These are phyloP conservation scores for Periconia sp. DNA, from an alignment of 2,329 filamentous ascomycete genomes.

Conservation along the genomic window DNA sequence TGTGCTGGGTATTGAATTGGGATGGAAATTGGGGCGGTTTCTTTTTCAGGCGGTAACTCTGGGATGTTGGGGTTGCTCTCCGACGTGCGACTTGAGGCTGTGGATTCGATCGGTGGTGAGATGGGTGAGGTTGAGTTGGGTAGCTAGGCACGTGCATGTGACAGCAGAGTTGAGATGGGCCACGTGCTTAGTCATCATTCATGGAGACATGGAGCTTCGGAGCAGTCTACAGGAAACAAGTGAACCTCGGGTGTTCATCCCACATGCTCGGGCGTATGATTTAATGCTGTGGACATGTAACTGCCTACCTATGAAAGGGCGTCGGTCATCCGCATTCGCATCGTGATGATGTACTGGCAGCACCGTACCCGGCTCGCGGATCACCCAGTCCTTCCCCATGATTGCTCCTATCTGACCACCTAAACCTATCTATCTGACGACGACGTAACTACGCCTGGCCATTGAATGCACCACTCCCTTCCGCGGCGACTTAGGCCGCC, in stretches of 20 bases:
- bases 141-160: not conserved
- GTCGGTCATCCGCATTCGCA: not conserved
- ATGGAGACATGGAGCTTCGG: not conserved
- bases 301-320: not conserved
- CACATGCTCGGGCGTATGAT: not conserved
- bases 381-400: not conserved
- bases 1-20: not conserved
- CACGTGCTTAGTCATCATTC: not conserved
- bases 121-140: not conserved
- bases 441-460: not conserved
- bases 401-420: no score
- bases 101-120: no score
- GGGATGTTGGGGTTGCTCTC: not conserved
- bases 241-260: not conserved
- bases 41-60: not conserved
- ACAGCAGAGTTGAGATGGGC: no score
- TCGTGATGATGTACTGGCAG: not conserved
- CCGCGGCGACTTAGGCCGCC: constrained; percentile 3
- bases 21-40: not conserved
- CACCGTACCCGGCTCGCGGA: constrained; percentile 17
- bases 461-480: not conserved
- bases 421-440: not conserved
- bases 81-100: no score
- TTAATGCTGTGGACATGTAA: not conserved
- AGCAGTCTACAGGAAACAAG: constrained; percentile 4